Evolutionary conservation across 495 filamentous ascomycete genomes (phyloP).

Genomic region (Barbatosphaeria neglecta): DNA sequence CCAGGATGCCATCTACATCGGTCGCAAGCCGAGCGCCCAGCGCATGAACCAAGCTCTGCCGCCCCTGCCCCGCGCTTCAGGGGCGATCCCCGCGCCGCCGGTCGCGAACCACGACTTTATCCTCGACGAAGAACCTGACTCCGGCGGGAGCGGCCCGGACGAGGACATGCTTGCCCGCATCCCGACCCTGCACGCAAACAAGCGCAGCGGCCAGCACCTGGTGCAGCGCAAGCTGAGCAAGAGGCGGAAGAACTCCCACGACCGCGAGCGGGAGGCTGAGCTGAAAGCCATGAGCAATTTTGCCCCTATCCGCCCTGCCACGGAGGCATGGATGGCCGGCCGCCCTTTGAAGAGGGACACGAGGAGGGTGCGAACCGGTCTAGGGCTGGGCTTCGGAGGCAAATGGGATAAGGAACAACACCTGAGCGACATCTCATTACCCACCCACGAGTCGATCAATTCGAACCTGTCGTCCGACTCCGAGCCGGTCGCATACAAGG

Average conservation of each 20-base stretch:
- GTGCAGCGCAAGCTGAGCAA: constrained; percentile 66
- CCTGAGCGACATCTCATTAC: constrained; percentile 63
- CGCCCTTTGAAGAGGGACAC: constrained; percentile 51
- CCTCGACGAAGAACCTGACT: constrained; percentile 13
- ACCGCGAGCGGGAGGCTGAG: constrained; percentile 70
- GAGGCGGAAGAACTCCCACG: constrained; percentile 48
- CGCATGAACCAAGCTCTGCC: constrained; percentile 17
- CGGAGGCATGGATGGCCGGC: constrained; percentile 34
- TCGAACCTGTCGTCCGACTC: constrained; percentile 62
- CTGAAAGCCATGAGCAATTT: constrained; percentile 74
- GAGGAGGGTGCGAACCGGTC: constrained; percentile 44
- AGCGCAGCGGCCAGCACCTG: constrained; percentile 41
- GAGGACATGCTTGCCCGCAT: constrained; percentile 37
- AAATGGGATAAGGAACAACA: constrained; percentile 49
- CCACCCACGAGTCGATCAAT: constrained; percentile 56
- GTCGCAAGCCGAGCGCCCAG: constrained; percentile 12
- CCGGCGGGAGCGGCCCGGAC: constrained; percentile 9
- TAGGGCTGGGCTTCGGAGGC: constrained; percentile 17
- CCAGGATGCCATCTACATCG: constrained; percentile 31
- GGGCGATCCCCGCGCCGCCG: constrained; percentile 12
- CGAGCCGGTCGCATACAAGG: constrained; percentile 60
- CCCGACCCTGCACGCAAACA: constrained; percentile 55
- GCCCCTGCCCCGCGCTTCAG: constrained; percentile 12
- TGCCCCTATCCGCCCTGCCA: constrained; percentile 46
- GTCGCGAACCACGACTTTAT: constrained; percentile 16